Conservation (phyloP, 306 rosid species). For the Lathyrus aphaca region DNA sequence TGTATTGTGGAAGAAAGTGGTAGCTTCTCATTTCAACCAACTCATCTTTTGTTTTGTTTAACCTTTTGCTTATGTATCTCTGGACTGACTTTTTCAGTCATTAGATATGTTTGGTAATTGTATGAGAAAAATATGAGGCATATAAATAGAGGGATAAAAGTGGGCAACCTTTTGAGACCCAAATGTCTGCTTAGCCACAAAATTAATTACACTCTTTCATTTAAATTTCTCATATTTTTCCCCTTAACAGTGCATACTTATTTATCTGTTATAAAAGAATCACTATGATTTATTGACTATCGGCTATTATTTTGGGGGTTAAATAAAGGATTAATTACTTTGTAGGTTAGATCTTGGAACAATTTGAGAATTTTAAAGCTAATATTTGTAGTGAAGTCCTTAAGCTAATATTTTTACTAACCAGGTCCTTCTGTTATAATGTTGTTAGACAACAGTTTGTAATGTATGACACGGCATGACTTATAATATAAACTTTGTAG, state of each 20-base stretch:
- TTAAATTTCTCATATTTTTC: neutral
- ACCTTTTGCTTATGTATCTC: constrained; percentile 4
- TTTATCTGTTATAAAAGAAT: constrained; percentile 27
- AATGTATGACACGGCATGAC: neutral
- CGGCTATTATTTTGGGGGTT: neutral
- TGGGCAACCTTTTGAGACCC: constrained; percentile 7
- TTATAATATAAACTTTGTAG: neutral
- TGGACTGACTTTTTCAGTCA: constrained; percentile 31
- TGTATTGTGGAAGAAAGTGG: constrained; percentile 18
- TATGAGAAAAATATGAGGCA: constrained; percentile 18
- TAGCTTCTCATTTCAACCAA: constrained; percentile 17
- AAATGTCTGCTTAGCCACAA: neutral
- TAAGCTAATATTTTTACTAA: neutral
- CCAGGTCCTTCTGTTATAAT: neutral
- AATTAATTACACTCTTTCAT: neutral
- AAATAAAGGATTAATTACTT: neutral
- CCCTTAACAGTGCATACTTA: neutral
- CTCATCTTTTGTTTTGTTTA: constrained; percentile 14
- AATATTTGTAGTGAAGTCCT: neutral
- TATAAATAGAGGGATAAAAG: constrained; percentile 15
- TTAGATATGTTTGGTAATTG: constrained; percentile 20
- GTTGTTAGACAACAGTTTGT: neutral
- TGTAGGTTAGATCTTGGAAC: constrained; percentile 1
- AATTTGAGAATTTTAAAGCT: neutral
- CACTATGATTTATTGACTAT: neutral